Percentiles rank a stretch among this genome's conserved stretches.
phyloP scores from a whole-genome alignment of 257 asterid genomes.

The Nicotiana tabacum region DNA sequence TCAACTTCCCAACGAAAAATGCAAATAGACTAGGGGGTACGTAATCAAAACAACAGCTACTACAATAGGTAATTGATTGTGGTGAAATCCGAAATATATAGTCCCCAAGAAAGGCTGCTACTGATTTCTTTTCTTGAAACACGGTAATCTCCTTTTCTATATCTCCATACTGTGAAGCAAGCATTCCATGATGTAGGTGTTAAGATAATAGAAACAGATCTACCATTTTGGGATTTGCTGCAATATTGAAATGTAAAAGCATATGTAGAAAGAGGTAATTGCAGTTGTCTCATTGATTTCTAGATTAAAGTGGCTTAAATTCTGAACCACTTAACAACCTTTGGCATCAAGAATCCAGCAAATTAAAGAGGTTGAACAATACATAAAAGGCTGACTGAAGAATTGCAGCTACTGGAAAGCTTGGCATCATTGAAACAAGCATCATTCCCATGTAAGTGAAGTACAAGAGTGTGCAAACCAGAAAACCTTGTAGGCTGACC shows the following conservation, averaged over 20 bases:
- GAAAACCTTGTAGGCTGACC: constrained; percentile 34
- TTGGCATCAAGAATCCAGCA: constrained; percentile 41
- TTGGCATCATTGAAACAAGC: constrained; percentile 41
- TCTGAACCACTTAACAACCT: constrained; percentile 23
- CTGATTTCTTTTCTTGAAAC: constrained; percentile 29
- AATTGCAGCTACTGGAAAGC: constrained; percentile 34
- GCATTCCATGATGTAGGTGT: constrained; percentile 47
- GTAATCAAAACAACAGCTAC: constrained; percentile 34
- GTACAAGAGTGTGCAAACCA: constrained; percentile 39
- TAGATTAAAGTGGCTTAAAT: background rate
- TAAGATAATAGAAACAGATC: constrained; percentile 44
- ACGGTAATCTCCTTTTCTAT: constrained; percentile 18
- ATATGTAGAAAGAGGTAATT: background rate
- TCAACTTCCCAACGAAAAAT: constrained; percentile 27
- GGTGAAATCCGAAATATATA: constrained; percentile 35
- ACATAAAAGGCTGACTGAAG: constrained; percentile 34
- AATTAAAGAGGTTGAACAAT: constrained; percentile 29
- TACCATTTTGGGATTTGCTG: constrained; percentile 61
- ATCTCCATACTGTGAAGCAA: constrained; percentile 49
- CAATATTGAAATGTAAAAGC: background rate
- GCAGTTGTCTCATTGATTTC: background rate
- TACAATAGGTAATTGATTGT: constrained; percentile 34
- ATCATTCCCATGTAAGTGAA: constrained; percentile 48
- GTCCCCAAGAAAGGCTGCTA: constrained; percentile 34
- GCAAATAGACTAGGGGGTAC: constrained; percentile 35